Evolutionary conservation across 768 basidiomycete species (phyloP), one percentile per base, ranked within the genome.

Genomic region (Leucocoprinus leucothites): DNA sequence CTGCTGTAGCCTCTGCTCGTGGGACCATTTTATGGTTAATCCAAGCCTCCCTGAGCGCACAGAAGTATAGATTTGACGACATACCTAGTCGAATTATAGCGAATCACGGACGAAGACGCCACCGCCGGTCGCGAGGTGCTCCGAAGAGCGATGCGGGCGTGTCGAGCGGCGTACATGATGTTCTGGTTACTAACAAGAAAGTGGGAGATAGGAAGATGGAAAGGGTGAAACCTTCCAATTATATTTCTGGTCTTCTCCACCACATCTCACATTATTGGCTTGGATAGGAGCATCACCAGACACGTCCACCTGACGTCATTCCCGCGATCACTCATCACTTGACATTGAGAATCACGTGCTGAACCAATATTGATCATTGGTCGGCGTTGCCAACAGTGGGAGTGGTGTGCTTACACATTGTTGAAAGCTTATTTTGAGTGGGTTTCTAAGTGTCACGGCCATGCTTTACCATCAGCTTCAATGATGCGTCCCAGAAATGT

Each of bases 191-290:
- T 48, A 36, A 41, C 26, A 25, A 34, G 21, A 47, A 13, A 43
- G 35, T 19, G 13, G 47, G 36, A 41, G 47, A 56, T 31, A 46
- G 38, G 44, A 42, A 36, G 35, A 35, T 34, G 3, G 35, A 43
- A 34, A 7, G 43, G 34, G 40, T 56, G 47, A 49, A 43, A 49
- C 47, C 18, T 55, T 55, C 47, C 11, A 28, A 9, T 49, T 56
- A 42, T 56, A 56, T 56, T 56, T 42, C 19, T 22, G 48, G 38
- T 11, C 14, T 40, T 53, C 53, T 55, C 53, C 53, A 55, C 53
- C 21, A 19, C 21, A 14, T 46, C 45, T 31, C 31, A 31, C 31
- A 31, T 31, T 31, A 25, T n/a, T 46, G 9, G 14, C 6, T 24
- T 21, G 36, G 8, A 36, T 19, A 24, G 48, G 35, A 28, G 36